Evolutionary conservation across 2,329 filamentous ascomycete genomes (phyloP), one percentile per base, ranked within the genome.

Genomic region (Leptographium flavum): DNA sequence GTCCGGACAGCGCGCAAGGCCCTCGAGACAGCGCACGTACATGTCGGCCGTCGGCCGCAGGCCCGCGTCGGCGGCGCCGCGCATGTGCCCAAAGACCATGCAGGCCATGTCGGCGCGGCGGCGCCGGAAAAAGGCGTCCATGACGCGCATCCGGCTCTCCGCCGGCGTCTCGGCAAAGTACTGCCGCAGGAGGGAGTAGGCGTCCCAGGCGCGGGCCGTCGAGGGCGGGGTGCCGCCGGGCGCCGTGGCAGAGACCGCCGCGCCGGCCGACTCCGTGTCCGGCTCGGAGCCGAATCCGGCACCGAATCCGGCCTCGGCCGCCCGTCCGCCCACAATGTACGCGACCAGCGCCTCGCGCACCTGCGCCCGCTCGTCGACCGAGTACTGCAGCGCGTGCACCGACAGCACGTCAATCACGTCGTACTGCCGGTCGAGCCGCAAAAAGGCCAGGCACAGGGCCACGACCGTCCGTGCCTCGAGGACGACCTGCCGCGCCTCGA

Each of bases 31-130:
- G 30, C 71, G 65, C 4, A 85, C 73, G 57, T 98, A 98, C 5
- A 83, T 83, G 38, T 85, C 79, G 10, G 74, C 62, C 3, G 70
- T 80, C 0, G 92, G 87, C 1, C 82, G 76, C 21, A 76, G 74
- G 2, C 67, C 63, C 3, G 65, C 64, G 47, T 80, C 75, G 22
- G 73, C 69, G 51, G 87, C 81, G 42, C 82, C 73, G n/a, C 87
- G 83, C 88, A 96, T 96, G 59, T 95, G 86, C 14, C 84, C 84
- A 61, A 98, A 95, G 30, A 94, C 79, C 50, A 87, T 73, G 39
- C 78, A 79, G 3, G 85, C 88, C 73, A 95, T 87, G 56, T 96
- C 88, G 13, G 85, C 72, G 11, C 87, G 78, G 25, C 75, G 71
- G 33, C 87, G 80, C 5, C 50, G 50, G 57, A 93, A 94, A 63